A percentile compares a stretch with the other conserved stretches of the same genome.
These are phyloP conservation scores for Mucor plumbeus DNA, from an alignment of 371 early-diverging fungal species.

Conservation along the genomic window DNA sequence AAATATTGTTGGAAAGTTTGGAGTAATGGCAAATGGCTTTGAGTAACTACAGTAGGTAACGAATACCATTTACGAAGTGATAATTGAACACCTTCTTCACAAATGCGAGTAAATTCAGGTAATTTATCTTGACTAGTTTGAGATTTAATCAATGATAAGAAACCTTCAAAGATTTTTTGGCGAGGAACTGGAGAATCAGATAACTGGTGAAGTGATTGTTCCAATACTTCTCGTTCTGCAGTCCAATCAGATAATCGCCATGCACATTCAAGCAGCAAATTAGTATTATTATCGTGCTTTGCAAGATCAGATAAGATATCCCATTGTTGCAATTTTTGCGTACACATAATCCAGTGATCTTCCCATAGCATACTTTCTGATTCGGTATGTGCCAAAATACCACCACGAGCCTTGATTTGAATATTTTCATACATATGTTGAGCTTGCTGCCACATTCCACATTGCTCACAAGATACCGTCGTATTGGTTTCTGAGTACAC, in stretches of 20 bases:
- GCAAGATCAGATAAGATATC: slow-evolving; percentile 94
- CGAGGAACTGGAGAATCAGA: slow-evolving; percentile 70
- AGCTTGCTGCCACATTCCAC: slow-evolving; percentile 93
- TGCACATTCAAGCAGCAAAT: slow-evolving; percentile 85
- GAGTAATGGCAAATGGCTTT: slow-evolving; percentile 85
- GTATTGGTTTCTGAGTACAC: slow-evolving; percentile 94
- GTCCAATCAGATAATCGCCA: slow-evolving; percentile 95
- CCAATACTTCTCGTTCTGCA: slow-evolving; percentile 75
- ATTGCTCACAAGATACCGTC: slow-evolving; percentile 96
- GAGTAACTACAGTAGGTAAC: slow-evolving; percentile 82
- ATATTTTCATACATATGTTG: slow-evolving; percentile 94
- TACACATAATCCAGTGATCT: slow-evolving; percentile 94
- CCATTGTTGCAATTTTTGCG: slow-evolving; percentile 98
- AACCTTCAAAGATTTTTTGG: slow-evolving; percentile 87
- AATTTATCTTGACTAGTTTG: slow-evolving; percentile 69
- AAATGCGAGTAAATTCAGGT: slow-evolving; percentile 78
- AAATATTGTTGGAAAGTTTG: slow-evolving; percentile 95
- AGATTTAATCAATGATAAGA: slow-evolving; percentile 74
- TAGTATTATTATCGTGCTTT: slow-evolving; percentile 85
- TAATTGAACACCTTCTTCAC: slow-evolving; percentile 89
- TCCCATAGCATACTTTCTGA: slow-evolving; percentile 98
- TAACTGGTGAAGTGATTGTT: slow-evolving; percentile 63
- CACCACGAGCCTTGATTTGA: slow-evolving; percentile 90
- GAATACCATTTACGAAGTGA: slow-evolving; percentile 86
- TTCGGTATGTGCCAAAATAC: slow-evolving; percentile 91